phyloP scores from a whole-genome alignment of 169 alveolate genomes.

The Eimeria praecox region DNA sequence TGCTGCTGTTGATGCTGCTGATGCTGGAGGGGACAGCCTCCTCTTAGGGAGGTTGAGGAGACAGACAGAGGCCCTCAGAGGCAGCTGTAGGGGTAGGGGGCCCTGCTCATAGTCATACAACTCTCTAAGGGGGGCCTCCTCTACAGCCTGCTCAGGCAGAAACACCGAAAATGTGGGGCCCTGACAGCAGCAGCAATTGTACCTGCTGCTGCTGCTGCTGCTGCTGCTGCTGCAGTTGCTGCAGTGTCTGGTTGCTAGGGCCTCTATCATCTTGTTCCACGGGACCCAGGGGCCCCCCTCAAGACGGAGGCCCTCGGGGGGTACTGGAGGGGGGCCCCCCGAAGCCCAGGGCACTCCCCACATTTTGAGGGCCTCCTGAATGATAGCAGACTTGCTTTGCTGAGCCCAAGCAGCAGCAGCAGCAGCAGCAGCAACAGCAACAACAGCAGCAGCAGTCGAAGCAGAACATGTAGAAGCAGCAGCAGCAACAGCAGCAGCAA shows the following conservation, averaged over 20 bases:
- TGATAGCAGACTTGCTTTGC: constrained; percentile 8
- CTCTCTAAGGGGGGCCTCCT: constrained; percentile 13
- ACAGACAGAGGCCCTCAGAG: constrained; percentile 35
- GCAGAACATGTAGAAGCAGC: not conserved
- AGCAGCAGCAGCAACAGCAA: constrained; percentile 13
- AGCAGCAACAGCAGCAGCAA: not conserved
- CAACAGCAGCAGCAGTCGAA: not conserved
- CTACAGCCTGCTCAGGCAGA: not conserved
- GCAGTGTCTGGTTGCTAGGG: not conserved
- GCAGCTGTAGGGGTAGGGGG: not conserved
- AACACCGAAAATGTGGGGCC: constrained; percentile 19
- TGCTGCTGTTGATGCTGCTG: constrained; percentile 43
- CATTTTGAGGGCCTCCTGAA: constrained; percentile 18
- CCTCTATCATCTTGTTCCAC: not conserved
- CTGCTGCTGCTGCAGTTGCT: not conserved
- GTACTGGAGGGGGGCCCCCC: constrained; percentile 17
- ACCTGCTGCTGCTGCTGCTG: constrained; percentile 24
- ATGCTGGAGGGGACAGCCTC: not conserved
- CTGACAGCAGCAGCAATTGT: constrained; percentile 13
- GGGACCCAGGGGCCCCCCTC: constrained; percentile 47
- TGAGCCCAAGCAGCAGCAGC: not conserved
- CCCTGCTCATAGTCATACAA: not conserved
- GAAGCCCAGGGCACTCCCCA: constrained; percentile 66
- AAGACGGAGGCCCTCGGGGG: constrained; percentile 49
- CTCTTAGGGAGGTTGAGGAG: not conserved